These are phyloP conservation scores for Hanseniaspora lindneri DNA, from an alignment of 805 yeast genomes.

Conservation along the genomic window DNA sequence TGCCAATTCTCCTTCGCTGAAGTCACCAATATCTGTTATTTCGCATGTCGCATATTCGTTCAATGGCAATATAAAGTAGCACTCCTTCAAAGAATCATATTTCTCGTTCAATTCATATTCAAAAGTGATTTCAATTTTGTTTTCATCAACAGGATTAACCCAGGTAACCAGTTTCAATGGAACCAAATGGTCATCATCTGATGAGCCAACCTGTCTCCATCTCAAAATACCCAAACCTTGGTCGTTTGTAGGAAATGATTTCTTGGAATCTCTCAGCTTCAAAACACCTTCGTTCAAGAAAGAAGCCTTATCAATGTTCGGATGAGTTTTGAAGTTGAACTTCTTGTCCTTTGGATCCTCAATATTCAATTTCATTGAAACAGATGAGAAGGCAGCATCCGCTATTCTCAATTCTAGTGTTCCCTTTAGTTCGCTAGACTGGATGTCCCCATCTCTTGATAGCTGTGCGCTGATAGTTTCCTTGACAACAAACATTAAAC, in stretches of 20 bases:
- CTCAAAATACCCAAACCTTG: constrained; percentile 82
- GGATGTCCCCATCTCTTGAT: constrained; percentile 68
- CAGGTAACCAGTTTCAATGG: constrained; percentile 77
- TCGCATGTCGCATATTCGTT: constrained; percentile 31
- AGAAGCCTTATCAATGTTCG: constrained; percentile 74
- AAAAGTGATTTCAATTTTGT: constrained; percentile 46
- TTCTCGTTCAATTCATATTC: constrained; percentile 67
- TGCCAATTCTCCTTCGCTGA: constrained; percentile 41
- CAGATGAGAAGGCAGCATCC: constrained; percentile 55
- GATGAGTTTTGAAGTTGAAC: constrained; percentile 82
- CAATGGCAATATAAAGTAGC: constrained; percentile 51
- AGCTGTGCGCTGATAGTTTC: constrained; percentile 71
- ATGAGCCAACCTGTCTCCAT: constrained; percentile 69
- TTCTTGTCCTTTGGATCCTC: constrained; percentile 32
- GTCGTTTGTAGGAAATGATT: constrained; percentile 84
- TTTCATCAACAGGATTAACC: constrained; percentile 37
- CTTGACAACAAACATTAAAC: constrained; percentile 63
- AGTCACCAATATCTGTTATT: constrained; percentile 39
- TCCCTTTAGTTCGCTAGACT: constrained; percentile 72
- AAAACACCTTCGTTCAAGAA: constrained; percentile 50
- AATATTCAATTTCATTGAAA: constrained; percentile 46
- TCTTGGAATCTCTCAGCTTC: constrained; percentile 62
- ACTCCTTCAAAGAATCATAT: constrained; percentile 39
- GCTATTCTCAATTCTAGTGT: constrained; percentile 80
- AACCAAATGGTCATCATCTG: constrained; percentile 40